Evolutionary conservation across 2,329 filamentous ascomycete species (phyloP).

Genomic region (Thelonectria discophora): DNA sequence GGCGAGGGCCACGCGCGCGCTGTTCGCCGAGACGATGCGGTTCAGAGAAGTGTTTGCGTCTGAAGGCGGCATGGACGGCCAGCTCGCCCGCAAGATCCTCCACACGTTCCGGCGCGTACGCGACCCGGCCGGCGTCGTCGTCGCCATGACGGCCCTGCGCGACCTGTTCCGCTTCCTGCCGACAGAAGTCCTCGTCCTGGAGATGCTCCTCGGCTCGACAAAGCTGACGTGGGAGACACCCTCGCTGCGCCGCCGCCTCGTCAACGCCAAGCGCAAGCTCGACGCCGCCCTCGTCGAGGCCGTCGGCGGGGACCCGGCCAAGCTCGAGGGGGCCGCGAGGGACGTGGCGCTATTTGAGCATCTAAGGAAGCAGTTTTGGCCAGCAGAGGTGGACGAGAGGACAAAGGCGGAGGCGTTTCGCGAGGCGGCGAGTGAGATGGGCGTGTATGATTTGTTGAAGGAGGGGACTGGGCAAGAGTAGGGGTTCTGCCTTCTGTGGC

Average conservation of each 20-base stretch:
- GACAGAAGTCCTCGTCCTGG: conserved; percentile 56
- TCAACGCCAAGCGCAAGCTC: conserved; percentile 53
- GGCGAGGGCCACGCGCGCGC: conserved; percentile 48
- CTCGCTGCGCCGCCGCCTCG: conserved; percentile 51
- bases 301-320: conserved; percentile 44
- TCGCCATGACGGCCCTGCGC: conserved; percentile 56
- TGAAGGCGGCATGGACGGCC: conserved; percentile 54
- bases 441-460: conserved; percentile 49
- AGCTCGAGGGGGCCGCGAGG: conserved; percentile 50
- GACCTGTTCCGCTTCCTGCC: conserved; percentile 55
- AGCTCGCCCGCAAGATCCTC: conserved; percentile 59
- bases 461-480: conserved; percentile 27
- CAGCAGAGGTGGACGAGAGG: conserved; percentile 36
- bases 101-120: conserved; percentile 60
- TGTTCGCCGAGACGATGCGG: conserved; percentile 61
- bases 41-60: conserved; percentile 56
- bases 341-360: conserved; percentile 54
- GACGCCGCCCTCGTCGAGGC: conserved; percentile 49
- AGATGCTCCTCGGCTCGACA: conserved; percentile 56
- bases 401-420: conserved; percentile 42
- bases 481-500: conserved; percentile 1
- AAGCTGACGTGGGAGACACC: conserved; percentile 55
- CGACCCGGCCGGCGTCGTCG: conserved; percentile 56
- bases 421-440: conserved; percentile 54
- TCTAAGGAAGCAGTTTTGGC: conserved; percentile 52